Conservation (phyloP, 75 land plant species). For the Isoetes taiwanensis region DNA sequence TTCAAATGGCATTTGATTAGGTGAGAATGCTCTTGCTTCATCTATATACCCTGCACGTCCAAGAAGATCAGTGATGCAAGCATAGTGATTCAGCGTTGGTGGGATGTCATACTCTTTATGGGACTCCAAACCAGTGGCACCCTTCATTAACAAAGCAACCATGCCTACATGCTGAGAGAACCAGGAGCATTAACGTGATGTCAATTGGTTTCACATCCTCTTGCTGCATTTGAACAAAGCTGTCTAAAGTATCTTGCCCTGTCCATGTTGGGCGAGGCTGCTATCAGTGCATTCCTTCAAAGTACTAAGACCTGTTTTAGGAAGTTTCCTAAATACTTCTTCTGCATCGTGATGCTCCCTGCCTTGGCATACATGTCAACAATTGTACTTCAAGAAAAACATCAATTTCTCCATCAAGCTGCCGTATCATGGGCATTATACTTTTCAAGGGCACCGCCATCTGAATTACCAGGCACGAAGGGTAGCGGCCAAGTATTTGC, state of each 20-base stretch:
- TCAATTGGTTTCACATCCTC: conserved; percentile 19
- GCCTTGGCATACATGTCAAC: conserved; percentile 48
- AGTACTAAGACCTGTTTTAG: conserved; percentile 8
- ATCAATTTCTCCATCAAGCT: too few species aligned
- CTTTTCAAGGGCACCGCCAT: conserved; percentile 13
- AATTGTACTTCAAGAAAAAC: too few species aligned
- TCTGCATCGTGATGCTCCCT: conserved; percentile 28
- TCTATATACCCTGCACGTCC: too few species aligned
- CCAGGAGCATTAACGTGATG: conserved; percentile 21
- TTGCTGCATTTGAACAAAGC: conserved; percentile 29
- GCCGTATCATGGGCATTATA: conserved; percentile 22
- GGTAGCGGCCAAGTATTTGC: conserved; percentile 22
- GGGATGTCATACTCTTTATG: neutral
- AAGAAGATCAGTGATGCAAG: too few species aligned
- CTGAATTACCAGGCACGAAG: conserved; percentile 40
- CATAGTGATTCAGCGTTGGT: conserved; percentile 12
- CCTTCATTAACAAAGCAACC: too few species aligned
- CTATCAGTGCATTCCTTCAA: conserved; percentile 41
- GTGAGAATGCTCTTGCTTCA: too few species aligned
- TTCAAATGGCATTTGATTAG: too few species aligned
- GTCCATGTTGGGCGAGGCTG: conserved; percentile 32
- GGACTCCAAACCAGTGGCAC: neutral
- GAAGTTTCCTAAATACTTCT: conserved; percentile 21
- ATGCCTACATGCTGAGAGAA: conserved; percentile 37
- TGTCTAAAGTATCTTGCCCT: conserved; percentile 21